Percentiles rank a stretch among this genome's conserved stretches.
These are phyloP conservation scores for Melampsora americana DNA, from an alignment of 1,284 basidiomycete genomes.

Conservation along the genomic window DNA sequence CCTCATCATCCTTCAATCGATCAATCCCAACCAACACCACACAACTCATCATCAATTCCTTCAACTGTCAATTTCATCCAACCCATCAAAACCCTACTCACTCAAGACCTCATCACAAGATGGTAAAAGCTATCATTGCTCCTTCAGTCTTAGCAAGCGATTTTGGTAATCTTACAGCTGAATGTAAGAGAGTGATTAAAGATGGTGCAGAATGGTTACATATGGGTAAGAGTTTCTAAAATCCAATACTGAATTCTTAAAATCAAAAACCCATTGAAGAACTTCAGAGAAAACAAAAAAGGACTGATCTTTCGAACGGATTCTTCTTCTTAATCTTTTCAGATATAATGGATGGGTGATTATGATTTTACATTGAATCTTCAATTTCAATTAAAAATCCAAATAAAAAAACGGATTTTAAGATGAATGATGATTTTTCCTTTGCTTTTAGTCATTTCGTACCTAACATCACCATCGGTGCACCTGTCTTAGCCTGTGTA, in stretches of 20 bases:
- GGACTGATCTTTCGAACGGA: neutral
- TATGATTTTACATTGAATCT: too few species aligned
- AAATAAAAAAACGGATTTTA: neutral
- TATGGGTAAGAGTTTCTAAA: constrained; percentile 67
- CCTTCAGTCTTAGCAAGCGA: constrained; percentile 62
- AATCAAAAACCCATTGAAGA: too few species aligned
- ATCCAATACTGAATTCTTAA: neutral
- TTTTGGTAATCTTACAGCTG: constrained; percentile 82
- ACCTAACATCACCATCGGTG: constrained; percentile 94
- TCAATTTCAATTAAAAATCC: constrained; percentile 14
- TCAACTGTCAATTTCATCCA: too few species aligned
- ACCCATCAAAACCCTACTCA: too few species aligned
- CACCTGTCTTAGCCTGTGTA: constrained; percentile 84
- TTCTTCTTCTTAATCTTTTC: neutral
- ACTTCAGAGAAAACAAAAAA: too few species aligned
- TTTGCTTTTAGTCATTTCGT: constrained; percentile 96
- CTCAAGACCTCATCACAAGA: too few species aligned
- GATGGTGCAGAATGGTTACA: constrained; percentile 92
- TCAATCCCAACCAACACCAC: too few species aligned
- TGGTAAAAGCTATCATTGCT: constrained; percentile 47
- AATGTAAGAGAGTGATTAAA: constrained; percentile 89
- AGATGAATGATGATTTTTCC: too few species aligned
- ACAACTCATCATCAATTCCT: too few species aligned
- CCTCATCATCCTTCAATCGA: too few species aligned
- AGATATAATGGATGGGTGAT: constrained; percentile 76